Evolutionary conservation across 495 filamentous ascomycete species (phyloP).

Genomic region (Filosporella fistucella): DNA sequence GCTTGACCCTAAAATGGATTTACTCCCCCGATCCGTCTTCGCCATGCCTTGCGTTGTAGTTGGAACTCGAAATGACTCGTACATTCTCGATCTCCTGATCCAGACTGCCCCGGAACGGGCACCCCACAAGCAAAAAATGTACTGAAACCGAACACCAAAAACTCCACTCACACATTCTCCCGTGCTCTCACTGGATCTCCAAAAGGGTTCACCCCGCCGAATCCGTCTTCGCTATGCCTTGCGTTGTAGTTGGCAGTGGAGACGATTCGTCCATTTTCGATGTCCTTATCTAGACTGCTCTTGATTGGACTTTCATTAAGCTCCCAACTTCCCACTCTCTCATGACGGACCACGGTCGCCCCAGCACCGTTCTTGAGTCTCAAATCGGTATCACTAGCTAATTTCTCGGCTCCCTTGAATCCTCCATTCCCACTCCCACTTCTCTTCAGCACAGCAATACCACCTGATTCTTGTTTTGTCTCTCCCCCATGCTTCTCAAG

Average conservation of each 20-base stretch:
- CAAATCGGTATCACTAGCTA: conserved; percentile 47
- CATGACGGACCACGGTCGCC: conserved; percentile 32
- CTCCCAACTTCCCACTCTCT: conserved; percentile 50
- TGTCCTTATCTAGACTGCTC: conserved; percentile 15
- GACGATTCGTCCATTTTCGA: conserved; percentile 13
- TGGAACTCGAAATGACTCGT: conserved; percentile 3
- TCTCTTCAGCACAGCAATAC: conserved; percentile 9
- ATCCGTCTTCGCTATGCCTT: conserved; percentile 16
- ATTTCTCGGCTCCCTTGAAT: conserved; percentile 44
- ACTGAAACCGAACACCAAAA: no score
- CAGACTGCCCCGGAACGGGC: no score
- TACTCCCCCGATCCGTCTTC: conserved; percentile 18
- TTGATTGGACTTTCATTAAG: conserved; percentile 27
- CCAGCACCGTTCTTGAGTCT: conserved; percentile 23
- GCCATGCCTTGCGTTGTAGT: conserved; percentile 14
- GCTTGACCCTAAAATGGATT: conserved; percentile 21
- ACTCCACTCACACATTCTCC: conserved; percentile 15
- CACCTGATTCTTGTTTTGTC: conserved; percentile 9
- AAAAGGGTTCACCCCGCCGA: conserved; percentile 17
- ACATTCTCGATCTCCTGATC: conserved; percentile 20
- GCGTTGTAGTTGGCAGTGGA: conserved; percentile 12
- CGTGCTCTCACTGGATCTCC: conserved; percentile 19
- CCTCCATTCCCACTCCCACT: conserved; percentile 28
- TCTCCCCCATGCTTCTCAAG: conserved; percentile 11
- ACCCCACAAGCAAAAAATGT: no score